Evolutionary conservation across 164 flowering plant species (phyloP), one percentile per base, ranked within the genome.

Genomic region (Platanus orientalis): DNA sequence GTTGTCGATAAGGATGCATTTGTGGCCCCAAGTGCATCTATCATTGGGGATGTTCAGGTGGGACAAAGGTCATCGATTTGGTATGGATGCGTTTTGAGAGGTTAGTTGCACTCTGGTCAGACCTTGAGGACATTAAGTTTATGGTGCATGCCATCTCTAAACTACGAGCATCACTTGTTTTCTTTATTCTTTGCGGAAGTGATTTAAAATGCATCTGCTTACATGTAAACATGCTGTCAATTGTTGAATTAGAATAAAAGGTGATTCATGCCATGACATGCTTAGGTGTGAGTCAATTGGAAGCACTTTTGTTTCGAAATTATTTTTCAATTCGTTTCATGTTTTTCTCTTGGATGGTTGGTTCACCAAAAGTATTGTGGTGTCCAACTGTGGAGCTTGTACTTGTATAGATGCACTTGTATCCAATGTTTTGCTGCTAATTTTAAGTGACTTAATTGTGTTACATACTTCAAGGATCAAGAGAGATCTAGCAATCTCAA

Each of bases 41-140:
- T 92, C 57, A 81, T 79, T 68, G 96, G 98, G 20, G 93, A 92
- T 77, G 95, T 92, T 70, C 84, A 77, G 54, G 81, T 92, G 42
- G 96, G 98, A 51, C 79, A 69, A 25, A 81, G 77, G 30, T 86
- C 98, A 11, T 92, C 98, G 30, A 83, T 89, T 76, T 89, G 96
- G 98, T 92, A 92, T 77, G 98, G 96, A 47, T 89, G 93, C 68
- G 95, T 92, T 62, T 73, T 92, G 69, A 80, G 96, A 89, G 98
- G 98, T 92, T 78, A 67, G 81, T 34, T 67, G 21, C 48, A 63
- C 1, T 14, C 42, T 36, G n/a, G 9, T 3, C 12, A 36, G 42
- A 7, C 1, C 0, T 36, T 7, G 7, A 36, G 42, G 42, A 36
- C n/a, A n/a, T n/a, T n/a, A n/a, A n/a, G n/a, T n/a, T n/a, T n/a